Evolutionary conservation across 208 protist species (phyloP).

Genomic region (Zelonia costaricensis): DNA sequence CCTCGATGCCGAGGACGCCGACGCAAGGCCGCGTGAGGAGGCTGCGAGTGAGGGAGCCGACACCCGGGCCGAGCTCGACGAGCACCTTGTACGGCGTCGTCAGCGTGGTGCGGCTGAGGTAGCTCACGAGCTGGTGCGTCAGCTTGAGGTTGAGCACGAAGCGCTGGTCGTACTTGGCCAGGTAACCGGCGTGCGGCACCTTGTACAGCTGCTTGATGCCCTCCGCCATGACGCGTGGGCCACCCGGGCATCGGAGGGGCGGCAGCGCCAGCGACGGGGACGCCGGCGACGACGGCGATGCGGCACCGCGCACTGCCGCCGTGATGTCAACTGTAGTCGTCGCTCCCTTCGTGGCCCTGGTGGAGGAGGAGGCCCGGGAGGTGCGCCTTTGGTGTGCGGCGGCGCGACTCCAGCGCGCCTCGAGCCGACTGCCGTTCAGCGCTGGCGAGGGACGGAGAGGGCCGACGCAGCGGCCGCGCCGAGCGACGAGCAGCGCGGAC

Average conservation of each 20-base stretch:
- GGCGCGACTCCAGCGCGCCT: conserved; percentile 10
- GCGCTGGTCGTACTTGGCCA: conserved; percentile 88
- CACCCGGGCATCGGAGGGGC: conserved; percentile 79
- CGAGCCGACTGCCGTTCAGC: conserved; percentile 6
- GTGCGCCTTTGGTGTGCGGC: conserved; percentile 10
- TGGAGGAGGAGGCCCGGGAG: neutral
- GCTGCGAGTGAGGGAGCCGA: conserved; percentile 81
- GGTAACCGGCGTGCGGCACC: conserved; percentile 79
- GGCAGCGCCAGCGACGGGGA: conserved; percentile 37
- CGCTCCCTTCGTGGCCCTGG: neutral
- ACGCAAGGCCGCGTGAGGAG: conserved; percentile 83
- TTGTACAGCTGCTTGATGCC: conserved; percentile 88
- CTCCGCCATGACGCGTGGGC: conserved; percentile 75
- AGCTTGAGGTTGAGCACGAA: conserved; percentile 90
- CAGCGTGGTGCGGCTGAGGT: conserved; percentile 68
- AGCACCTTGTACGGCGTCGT: conserved; percentile 78
- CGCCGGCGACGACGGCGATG: neutral
- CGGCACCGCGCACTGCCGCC: conserved; percentile 1
- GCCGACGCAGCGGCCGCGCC: too few species aligned
- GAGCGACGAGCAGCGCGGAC: too few species aligned
- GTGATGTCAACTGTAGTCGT: conserved; percentile 32
- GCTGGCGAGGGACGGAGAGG: neutral
- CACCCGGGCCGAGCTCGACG: conserved; percentile 83
- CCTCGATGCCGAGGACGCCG: conserved; percentile 81
- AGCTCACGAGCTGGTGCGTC: conserved; percentile 76